phyloP scores from a whole-genome alignment of 225 moss, liverwort and hornwort species.

The Ulota crispa region DNA sequence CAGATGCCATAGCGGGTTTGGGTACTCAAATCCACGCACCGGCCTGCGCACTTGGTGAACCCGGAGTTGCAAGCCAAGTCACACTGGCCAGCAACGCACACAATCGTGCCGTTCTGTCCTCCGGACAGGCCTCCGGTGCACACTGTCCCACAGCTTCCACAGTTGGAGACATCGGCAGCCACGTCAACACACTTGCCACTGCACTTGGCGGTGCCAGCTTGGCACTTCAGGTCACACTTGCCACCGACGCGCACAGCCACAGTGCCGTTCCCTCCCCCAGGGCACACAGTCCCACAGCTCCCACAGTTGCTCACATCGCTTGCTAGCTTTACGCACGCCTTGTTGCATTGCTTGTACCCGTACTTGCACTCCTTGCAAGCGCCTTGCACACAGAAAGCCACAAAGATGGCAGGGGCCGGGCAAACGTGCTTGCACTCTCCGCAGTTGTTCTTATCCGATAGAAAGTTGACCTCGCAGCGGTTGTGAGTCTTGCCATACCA shows the following conservation, averaged over 20 bases:
- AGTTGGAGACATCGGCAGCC: no score
- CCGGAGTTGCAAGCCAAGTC: no score
- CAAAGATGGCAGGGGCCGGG: not conserved
- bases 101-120: no score
- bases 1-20: no score
- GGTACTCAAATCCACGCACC: no score
- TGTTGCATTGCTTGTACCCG: not conserved
- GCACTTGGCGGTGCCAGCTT: no score
- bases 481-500: not conserved
- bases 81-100: no score
- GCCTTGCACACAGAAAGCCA: not conserved
- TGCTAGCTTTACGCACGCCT: not conserved
- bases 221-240: no score
- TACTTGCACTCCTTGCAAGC: not conserved
- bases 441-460: not conserved
- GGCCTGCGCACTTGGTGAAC: no score
- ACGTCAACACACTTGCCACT: no score
- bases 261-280: not conserved
- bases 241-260: not conserved
- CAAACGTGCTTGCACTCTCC: not conserved
- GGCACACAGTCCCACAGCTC: not conserved
- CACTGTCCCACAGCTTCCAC: no score
- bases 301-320: not conserved
- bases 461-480: constrained; percentile 16
- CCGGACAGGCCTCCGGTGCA: no score